Percentiles rank a stretch among this genome's conserved stretches.
Conservation (phyloP, 768 basidiomycete genomes). For the Cytidiella melzeri region DNA sequence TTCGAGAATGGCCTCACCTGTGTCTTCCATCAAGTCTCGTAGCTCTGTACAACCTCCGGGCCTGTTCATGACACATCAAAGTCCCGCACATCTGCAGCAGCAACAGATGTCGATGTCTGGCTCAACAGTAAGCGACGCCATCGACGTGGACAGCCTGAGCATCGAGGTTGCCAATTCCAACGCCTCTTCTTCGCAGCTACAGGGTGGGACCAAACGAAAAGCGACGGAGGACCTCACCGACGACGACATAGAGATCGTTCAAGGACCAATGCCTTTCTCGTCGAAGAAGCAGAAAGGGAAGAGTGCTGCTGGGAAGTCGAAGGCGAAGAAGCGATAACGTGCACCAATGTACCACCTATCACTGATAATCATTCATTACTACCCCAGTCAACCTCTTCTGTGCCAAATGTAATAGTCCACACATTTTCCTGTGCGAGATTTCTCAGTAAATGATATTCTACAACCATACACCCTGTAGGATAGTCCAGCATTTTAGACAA, state of each 20-base stretch:
- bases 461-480: no score
- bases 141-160: conserved; percentile 41
- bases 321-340: conserved; percentile 20
- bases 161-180: conserved; percentile 18
- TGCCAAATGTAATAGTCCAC: no score
- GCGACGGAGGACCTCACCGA: conserved; percentile 23
- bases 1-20: conserved; percentile 39
- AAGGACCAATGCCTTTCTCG: conserved; percentile 15
- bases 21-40: conserved; percentile 44
- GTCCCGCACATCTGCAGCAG: conserved; percentile 38
- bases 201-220: conserved; percentile 42
- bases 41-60: conserved; percentile 21
- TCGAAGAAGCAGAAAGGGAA: conserved; percentile 20
- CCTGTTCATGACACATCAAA: conserved; percentile 31
- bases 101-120: conserved; percentile 21
- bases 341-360: no score
- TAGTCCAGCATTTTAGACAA: no score
- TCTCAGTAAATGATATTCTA: no score
- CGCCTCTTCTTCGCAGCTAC: not conserved
- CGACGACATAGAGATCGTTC: conserved; percentile 25
- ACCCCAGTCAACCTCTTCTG: no score
- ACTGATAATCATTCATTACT: no score
- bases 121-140: conserved; percentile 24
- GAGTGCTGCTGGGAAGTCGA: conserved; percentile 16
- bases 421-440: no score